Evolutionary conservation across 345 rosid species (phyloP).

Genomic region (Aquilaria sinensis): DNA sequence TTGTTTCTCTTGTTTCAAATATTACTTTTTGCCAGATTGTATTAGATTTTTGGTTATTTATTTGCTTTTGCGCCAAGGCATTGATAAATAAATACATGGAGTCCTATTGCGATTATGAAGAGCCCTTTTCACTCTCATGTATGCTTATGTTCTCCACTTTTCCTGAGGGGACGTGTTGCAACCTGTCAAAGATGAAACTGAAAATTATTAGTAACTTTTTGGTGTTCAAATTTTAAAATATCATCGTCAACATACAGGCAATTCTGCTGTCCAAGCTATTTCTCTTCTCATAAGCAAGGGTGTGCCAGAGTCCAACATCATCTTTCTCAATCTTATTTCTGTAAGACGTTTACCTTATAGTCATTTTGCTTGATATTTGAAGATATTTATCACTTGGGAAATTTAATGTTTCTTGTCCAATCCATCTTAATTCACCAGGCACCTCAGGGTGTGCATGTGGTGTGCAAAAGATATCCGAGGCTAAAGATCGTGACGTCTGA

Average conservation of each 20-base stretch:
- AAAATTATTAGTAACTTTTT: neutral
- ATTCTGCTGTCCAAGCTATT: constrained; percentile 95
- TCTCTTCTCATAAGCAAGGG: constrained; percentile 81
- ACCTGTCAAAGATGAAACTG: too few relatives aligned
- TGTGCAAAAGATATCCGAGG: constrained; percentile 86
- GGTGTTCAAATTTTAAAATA: neutral
- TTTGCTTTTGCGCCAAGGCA: neutral
- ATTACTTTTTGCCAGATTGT: neutral
- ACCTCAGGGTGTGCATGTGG: constrained; percentile 98
- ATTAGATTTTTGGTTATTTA: constrained; percentile 1
- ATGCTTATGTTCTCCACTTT: neutral
- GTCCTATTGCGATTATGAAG: neutral
- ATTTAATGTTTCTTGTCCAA: constrained; percentile 3
- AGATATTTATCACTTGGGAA: neutral
- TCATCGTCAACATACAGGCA: constrained; percentile 38
- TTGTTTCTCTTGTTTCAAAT: constrained; percentile 6
- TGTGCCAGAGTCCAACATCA: constrained; percentile 84
- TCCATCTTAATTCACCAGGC: constrained; percentile 45
- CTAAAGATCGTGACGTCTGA: constrained; percentile 97
- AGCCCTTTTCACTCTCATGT: too few relatives aligned
- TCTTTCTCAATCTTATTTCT: constrained; percentile 92
- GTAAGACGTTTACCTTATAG: constrained; percentile 40
- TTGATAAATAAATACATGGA: too few relatives aligned
- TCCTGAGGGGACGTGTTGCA: neutral
- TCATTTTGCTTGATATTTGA: too few relatives aligned